Evolutionary conservation across 305 asterid genomes (phyloP).

Genomic region (Solanum hybrid): DNA sequence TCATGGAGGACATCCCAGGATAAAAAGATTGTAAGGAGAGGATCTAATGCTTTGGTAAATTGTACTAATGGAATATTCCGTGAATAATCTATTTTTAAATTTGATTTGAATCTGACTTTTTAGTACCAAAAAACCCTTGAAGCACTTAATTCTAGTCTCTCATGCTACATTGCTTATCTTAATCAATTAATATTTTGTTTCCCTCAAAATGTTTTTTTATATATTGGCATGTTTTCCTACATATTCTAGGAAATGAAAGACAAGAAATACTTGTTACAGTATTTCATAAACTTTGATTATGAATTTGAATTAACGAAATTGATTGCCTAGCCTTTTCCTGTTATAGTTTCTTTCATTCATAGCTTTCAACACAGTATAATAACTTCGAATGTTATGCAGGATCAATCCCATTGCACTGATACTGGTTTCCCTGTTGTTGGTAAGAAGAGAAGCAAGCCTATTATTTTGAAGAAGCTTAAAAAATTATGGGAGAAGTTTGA

Average conservation of each 20-base stretch:
- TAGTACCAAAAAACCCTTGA: neutral
- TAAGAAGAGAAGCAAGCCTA: slow-evolving; percentile 36
- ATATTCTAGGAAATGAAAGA: neutral
- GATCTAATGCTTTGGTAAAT: neutral
- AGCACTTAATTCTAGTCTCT: neutral
- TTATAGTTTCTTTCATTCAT: neutral
- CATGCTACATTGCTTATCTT: neutral
- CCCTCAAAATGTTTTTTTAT: neutral
- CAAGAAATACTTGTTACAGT: neutral
- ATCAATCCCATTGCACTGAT: slow-evolving; percentile 34
- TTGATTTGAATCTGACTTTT: neutral
- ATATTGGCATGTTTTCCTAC: neutral
- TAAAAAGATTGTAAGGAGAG: neutral
- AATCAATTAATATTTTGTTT: neutral
- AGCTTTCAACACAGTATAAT: neutral
- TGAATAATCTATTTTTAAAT: neutral
- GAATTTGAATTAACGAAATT: neutral
- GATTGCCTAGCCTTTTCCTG: neutral
- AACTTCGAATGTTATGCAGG: slow-evolving; percentile 31
- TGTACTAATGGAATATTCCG: neutral
- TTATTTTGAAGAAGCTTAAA: slow-evolving; percentile 62
- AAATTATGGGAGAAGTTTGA: slow-evolving; percentile 69
- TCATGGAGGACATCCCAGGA: neutral
- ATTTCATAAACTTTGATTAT: neutral
- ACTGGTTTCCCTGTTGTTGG: slow-evolving; percentile 2